phyloP scores from a whole-genome alignment of 2,329 filamentous ascomycete species.

The Cyphellophora attinorum region DNA sequence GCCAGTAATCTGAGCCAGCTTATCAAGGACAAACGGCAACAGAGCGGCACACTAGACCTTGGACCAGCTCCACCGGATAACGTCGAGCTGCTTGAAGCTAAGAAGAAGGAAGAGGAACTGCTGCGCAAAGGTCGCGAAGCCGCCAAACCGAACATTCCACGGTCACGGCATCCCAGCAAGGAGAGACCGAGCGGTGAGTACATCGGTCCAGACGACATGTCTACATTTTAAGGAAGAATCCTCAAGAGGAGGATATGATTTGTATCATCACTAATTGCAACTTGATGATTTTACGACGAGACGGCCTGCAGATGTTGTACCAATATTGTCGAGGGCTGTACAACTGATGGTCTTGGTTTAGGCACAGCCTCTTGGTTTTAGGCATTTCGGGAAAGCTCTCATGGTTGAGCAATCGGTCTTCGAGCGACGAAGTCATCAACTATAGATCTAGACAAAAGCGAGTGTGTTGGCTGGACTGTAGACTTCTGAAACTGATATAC shows the following conservation, averaged over 20 bases:
- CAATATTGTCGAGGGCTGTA: conserved; percentile 3
- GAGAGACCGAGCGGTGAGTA: not conserved
- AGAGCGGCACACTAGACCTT: conserved; percentile 11
- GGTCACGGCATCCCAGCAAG: not conserved
- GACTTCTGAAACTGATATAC: too few species aligned
- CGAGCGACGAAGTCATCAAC: not conserved
- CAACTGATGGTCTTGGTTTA: not conserved
- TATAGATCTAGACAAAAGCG: too few species aligned
- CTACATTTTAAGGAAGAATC: too few species aligned
- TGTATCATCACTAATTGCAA: not conserved
- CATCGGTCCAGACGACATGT: conserved; percentile 1
- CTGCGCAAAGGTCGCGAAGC: not conserved
- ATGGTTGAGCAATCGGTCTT: not conserved
- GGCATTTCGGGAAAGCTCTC: not conserved
- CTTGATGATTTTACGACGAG: conserved; percentile 7
- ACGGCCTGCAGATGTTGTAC: conserved; percentile 7
- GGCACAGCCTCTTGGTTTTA: not conserved
- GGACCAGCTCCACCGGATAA: conserved; percentile 6
- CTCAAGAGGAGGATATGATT: too few species aligned
- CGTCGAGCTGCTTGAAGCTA: conserved; percentile 6
- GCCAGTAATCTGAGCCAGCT: conserved; percentile 20
- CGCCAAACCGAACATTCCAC: not conserved
- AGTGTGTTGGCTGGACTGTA: too few species aligned
- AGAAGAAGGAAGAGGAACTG: conserved; percentile 8
- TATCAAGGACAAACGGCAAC: conserved; percentile 16